Evolutionary conservation across 331 rosid species (phyloP).

Genomic region (Acacia concinna): DNA sequence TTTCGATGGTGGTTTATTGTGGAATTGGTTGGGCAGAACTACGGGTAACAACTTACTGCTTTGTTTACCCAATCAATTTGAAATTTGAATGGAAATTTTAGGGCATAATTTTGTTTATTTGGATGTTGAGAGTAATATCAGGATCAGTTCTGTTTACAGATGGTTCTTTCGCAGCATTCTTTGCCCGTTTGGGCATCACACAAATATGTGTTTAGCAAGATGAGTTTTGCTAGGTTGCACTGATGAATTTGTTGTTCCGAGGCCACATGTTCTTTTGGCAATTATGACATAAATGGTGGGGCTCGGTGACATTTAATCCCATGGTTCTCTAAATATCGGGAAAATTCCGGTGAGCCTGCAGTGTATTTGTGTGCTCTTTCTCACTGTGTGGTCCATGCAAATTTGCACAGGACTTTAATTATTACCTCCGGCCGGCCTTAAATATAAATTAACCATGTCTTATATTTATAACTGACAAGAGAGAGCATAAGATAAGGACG

Average conservation of each 20-base stretch:
- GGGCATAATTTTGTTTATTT: neutral
- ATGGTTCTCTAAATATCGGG: neutral
- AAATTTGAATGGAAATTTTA: neutral
- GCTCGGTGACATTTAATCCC: neutral
- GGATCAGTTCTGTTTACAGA: neutral
- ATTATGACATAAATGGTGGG: neutral
- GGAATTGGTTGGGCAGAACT: conserved; percentile 4
- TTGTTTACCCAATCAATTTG: neutral
- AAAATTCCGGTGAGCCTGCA: neutral
- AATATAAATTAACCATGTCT: no score
- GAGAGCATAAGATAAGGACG: no score
- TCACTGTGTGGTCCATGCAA: neutral
- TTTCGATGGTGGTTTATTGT: neutral
- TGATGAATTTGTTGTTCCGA: conserved; percentile 17
- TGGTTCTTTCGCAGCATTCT: neutral
- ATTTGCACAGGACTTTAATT: neutral
- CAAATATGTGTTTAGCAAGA: neutral
- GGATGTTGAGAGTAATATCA: neutral
- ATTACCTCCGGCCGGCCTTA: no score
- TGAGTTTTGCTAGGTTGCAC: neutral
- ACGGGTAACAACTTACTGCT: neutral
- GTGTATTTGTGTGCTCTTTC: neutral
- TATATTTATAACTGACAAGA: no score
- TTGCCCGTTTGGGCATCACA: neutral
- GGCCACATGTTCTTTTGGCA: neutral